A percentile compares a stretch with the other conserved stretches of the same genome.
These are phyloP conservation scores for Paulownia fortunei DNA, from an alignment of 257 asterid species.

Conservation along the genomic window DNA sequence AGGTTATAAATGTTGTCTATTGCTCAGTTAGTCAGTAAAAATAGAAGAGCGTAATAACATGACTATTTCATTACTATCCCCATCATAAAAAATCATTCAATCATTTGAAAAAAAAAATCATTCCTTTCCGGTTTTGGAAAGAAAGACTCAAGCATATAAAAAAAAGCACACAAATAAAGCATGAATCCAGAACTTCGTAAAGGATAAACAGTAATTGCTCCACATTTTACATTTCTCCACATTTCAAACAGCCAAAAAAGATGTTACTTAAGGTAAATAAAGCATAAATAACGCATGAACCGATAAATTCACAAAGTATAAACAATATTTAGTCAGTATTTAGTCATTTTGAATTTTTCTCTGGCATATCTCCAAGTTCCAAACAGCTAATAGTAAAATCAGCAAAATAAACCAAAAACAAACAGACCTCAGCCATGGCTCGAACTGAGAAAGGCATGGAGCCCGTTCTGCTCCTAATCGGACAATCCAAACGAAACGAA, in stretches of 20 bases:
- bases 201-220: background rate
- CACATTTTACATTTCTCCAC: background rate
- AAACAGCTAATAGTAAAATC: slow-evolving; percentile 6
- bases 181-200: background rate
- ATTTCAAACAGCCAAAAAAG: background rate
- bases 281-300: background rate
- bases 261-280: background rate
- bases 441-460: slow-evolving; percentile 48
- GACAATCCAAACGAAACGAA: slow-evolving; percentile 40
- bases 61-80: background rate
- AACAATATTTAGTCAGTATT: background rate
- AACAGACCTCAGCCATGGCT: slow-evolving; percentile 69
- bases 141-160: no score
- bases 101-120: background rate
- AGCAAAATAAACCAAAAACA: slow-evolving; percentile 9
- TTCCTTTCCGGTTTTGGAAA: background rate
- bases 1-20: slow-evolving; percentile 3
- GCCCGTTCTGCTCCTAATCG: slow-evolving; percentile 34
- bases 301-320: background rate
- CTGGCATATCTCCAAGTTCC: background rate
- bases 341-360: slow-evolving; percentile 2
- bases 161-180: background rate
- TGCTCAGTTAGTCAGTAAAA: background rate
- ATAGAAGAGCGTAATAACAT: background rate
- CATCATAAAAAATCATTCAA: background rate